These are phyloP conservation scores for Phanerochaete carnosa DNA, from an alignment of 768 basidiomycete species.

Conservation along the genomic window DNA sequence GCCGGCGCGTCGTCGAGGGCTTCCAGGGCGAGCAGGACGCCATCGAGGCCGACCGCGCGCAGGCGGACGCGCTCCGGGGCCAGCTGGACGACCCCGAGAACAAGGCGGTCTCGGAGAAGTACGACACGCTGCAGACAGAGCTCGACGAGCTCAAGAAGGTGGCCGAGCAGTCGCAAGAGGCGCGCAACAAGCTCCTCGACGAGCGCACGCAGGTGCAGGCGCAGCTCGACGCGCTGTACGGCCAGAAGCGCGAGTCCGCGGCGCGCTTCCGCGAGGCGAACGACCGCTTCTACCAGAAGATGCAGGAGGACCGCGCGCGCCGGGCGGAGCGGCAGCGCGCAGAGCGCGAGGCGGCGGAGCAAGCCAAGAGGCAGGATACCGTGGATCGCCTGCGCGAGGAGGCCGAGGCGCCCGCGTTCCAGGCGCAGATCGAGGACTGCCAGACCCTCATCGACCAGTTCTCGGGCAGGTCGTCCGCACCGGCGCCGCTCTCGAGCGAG, in stretches of 20 bases:
- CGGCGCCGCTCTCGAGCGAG: constrained; percentile 40
- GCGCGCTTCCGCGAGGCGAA: constrained; percentile 75
- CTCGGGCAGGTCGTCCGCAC: constrained; percentile 57
- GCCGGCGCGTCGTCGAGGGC: constrained; percentile 70
- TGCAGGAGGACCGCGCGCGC: constrained; percentile 84
- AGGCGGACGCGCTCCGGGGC: constrained; percentile 76
- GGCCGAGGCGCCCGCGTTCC: constrained; percentile 86
- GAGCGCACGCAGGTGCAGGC: constrained; percentile 76
- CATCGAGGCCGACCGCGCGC: constrained; percentile 74
- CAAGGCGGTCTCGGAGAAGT: constrained; percentile 77
- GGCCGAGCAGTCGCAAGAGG: constrained; percentile 79
- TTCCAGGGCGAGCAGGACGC: constrained; percentile 77
- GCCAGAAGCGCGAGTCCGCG: constrained; percentile 72
- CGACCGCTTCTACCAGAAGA: constrained; percentile 78
- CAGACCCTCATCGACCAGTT: constrained; percentile 87
- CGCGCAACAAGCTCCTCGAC: constrained; percentile 78
- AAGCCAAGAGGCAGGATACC: constrained; percentile 75
- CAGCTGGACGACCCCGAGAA: constrained; percentile 89
- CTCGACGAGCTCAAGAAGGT: constrained; percentile 85
- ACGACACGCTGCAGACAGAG: constrained; percentile 78
- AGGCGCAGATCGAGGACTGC: constrained; percentile 93
- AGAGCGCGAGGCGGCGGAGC: constrained; percentile 75
- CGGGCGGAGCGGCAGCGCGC: constrained; percentile 75
- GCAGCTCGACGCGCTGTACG: constrained; percentile 67
- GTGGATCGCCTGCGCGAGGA: constrained; percentile 84